phyloP scores from a whole-genome alignment of 1,284 basidiomycete species.

The Nidula niveotomentosa region DNA sequence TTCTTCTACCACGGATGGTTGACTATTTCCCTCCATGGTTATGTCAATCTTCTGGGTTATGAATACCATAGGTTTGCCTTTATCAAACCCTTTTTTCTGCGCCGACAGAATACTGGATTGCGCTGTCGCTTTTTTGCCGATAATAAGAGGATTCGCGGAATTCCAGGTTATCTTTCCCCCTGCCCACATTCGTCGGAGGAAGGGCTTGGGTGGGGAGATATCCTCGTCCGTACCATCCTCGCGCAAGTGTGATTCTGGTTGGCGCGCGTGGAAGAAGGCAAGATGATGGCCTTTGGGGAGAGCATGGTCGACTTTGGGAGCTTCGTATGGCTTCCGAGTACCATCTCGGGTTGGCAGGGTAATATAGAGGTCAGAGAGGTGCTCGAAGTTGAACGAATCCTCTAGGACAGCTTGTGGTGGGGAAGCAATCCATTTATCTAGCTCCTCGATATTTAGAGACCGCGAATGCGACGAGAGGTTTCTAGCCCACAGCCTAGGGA shows the following conservation, averaged over 20 bases:
- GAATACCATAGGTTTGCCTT: conserved; percentile 70
- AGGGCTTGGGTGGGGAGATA: conserved; percentile 74
- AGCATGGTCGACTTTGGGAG: conserved; percentile 39
- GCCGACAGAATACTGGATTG: conserved; percentile 51
- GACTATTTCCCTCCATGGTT: conserved; percentile 34
- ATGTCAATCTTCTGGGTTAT: conserved; percentile 67
- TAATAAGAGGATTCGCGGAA: conserved; percentile 40
- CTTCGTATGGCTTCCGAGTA: conserved; percentile 34
- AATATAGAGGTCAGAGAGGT: conserved; percentile 58
- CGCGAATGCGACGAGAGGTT: neutral
- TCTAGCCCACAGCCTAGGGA: too few relatives aligned
- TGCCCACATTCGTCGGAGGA: conserved; percentile 83
- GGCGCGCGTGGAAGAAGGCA: conserved; percentile 72
- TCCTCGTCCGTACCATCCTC: conserved; percentile 73
- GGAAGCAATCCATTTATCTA: conserved; percentile 52
- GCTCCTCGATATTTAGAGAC: conserved; percentile 15
- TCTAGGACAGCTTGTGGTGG: conserved; percentile 34
- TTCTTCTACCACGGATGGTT: conserved; percentile 62
- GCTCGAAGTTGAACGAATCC: conserved; percentile 51
- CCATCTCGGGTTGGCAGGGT: conserved; percentile 75
- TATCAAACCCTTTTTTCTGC: conserved; percentile 66
- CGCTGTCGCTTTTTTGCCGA: conserved; percentile 57
- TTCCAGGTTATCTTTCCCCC: conserved; percentile 74
- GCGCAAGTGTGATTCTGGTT: conserved; percentile 56
- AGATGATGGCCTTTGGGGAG: conserved; percentile 71